These are phyloP conservation scores for Xerocomus spinulosus DNA, from an alignment of 768 basidiomycete genomes.

Conservation along the genomic window DNA sequence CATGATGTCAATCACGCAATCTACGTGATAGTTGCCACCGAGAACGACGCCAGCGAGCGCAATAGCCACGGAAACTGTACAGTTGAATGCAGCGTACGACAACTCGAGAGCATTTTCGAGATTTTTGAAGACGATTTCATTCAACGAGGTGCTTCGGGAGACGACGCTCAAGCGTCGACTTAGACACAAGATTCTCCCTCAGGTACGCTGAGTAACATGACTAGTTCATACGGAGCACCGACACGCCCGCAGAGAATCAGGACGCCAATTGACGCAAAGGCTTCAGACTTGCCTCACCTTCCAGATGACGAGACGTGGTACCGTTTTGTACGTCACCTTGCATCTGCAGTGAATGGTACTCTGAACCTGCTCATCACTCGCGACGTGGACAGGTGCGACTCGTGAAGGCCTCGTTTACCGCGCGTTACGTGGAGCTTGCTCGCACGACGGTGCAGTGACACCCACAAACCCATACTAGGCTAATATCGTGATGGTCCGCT, in stretches of 20 bases:
- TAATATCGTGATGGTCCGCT: no score
- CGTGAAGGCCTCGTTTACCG: slow-evolving; percentile 12
- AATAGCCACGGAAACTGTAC: neutral
- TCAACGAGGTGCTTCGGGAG: slow-evolving; percentile 19
- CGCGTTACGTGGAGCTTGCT: slow-evolving; percentile 20
- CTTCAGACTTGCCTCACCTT: slow-evolving; percentile 33
- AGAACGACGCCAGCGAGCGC: slow-evolving; percentile 8
- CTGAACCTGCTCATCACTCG: neutral
- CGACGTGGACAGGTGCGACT: slow-evolving; percentile 11
- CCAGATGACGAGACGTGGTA: slow-evolving; percentile 36
- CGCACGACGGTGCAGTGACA: slow-evolving; percentile 4
- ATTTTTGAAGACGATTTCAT: slow-evolving; percentile 27
- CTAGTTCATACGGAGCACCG: neutral
- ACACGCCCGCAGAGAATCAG: slow-evolving; percentile 9
- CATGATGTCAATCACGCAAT: neutral
- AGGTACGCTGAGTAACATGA: slow-evolving; percentile 30
- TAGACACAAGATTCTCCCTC: slow-evolving; percentile 36
- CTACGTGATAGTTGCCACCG: slow-evolving; percentile 11
- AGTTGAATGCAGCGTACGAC: slow-evolving; percentile 33
- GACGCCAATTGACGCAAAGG: slow-evolving; percentile 28
- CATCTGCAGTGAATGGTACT: neutral
- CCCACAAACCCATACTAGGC: neutral
- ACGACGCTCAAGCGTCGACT: slow-evolving; percentile 22
- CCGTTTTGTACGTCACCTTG: slow-evolving; percentile 21
- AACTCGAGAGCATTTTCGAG: slow-evolving; percentile 35